These are phyloP conservation scores for Teratosphaeria destructans DNA, from an alignment of 2,329 filamentous ascomycete genomes.

Conservation along the genomic window DNA sequence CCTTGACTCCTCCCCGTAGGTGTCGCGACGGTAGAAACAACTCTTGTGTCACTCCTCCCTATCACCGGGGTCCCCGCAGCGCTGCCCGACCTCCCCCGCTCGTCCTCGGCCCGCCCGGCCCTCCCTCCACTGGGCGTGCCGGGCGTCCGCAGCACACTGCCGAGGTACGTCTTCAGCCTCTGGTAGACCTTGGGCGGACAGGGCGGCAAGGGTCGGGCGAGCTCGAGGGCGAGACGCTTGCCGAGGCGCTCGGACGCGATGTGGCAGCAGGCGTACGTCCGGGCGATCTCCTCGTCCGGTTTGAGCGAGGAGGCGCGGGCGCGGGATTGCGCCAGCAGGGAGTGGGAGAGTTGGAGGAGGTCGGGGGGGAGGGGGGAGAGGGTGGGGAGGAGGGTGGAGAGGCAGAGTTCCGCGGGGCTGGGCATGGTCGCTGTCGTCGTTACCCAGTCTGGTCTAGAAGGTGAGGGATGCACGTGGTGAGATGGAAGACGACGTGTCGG, in stretches of 20 bases:
- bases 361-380: slow-evolving; percentile 57
- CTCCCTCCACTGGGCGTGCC: slow-evolving; percentile 6
- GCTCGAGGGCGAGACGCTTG: slow-evolving; percentile 63
- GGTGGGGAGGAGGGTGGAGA: slow-evolving; percentile 65
- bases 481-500: not conserved
- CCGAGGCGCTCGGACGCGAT: slow-evolving; percentile 85
- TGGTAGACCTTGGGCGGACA: slow-evolving; percentile 73
- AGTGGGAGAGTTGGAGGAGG: slow-evolving; percentile 61
- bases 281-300: slow-evolving; percentile 77
- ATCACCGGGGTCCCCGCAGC: not conserved
- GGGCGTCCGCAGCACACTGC: slow-evolving; percentile 49
- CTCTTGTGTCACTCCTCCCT: not conserved
- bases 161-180: slow-evolving; percentile 70
- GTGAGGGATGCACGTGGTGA: too few species aligned
- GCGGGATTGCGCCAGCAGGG: slow-evolving; percentile 70
- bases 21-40: not conserved
- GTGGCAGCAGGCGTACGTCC: slow-evolving; percentile 74
- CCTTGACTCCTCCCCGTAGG: not conserved
- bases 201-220: slow-evolving; percentile 64
- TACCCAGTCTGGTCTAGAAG: too few species aligned
- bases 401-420: slow-evolving; percentile 56
- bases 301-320: slow-evolving; percentile 68
- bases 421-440: not conserved
- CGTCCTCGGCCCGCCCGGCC: not conserved
- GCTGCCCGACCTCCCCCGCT: not conserved